Base-by-base conservation (phyloP, 2,329 filamentous ascomycete species). In the Teratosphaeria pseudoeucalypti region DNA sequence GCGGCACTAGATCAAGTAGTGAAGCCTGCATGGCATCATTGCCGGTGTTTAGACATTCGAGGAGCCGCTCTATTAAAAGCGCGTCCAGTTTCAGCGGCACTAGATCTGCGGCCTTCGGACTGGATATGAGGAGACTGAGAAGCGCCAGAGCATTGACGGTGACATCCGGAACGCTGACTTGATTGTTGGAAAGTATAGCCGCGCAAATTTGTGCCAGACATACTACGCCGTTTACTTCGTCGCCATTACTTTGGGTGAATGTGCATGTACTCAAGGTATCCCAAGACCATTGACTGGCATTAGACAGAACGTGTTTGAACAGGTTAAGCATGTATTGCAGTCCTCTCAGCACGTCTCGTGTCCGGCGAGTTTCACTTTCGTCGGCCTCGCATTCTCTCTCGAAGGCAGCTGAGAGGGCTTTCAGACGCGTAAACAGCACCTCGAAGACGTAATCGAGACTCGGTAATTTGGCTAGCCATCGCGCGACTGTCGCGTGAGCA, bases 321-420 rank as follows among this genome's bases (percentile, higher is more conserved):
- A 88, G 87, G 57, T 84, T 83, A 23, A 96, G 75, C 67, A 92
- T 87, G 71, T 96, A 81, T 62, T 88, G 87, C 7, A 91, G 79
- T 64, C 95, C 88, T 63, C 90, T 49, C 55, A 65, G 61, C n/a
- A 59, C 27, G 19, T 60, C 56, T 58, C 34, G 43, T 11, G n/a
- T 11, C 19, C 19, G 34, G 26, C 43, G 43, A 2, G 9, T 23
- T 23, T 19, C 43, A 9, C 16, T 23, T 7, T 55, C 10, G 3
- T 56, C 27, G 19, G 56, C 29, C 39, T 49, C 10, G 34, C 47
- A 52, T 32, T 56, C 55, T 16, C 16, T 19, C 29, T 16, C 12
- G 27, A 37, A 16, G 6, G 16, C 26, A 29, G 16, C 9, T 4
- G 12, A 27, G 6, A n/a, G 43, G 23, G 6, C 6, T 34, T 19